phyloP scores from a whole-genome alignment of 345 rosid genomes.

The Diplotaxis tenuifolia region DNA sequence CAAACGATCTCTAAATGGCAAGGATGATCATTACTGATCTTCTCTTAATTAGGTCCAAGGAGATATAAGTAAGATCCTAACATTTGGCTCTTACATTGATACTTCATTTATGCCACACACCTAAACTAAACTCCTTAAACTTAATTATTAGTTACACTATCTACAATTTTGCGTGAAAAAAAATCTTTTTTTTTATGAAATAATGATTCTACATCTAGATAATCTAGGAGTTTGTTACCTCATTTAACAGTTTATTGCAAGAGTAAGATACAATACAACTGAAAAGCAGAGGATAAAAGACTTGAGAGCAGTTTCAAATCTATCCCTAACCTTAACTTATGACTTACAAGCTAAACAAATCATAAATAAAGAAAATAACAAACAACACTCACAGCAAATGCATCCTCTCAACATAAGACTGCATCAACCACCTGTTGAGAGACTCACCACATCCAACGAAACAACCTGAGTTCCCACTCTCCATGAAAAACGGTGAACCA shows the following conservation, averaged over 20 bases:
- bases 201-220: not conserved
- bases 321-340: conserved; percentile 18
- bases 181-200: not conserved
- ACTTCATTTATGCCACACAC: not conserved
- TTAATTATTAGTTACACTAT: no score
- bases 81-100: not conserved
- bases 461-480: conserved; percentile 85
- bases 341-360: conserved; percentile 9
- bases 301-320: conserved; percentile 1
- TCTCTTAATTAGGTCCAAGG: not conserved
- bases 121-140: not conserved
- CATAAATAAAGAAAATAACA: conserved; percentile 3
- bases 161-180: no score
- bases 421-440: conserved; percentile 67
- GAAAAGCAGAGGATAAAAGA: not conserved
- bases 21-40: not conserved
- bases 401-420: conserved; percentile 88
- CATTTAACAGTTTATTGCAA: conserved; percentile 15
- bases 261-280: conserved; percentile 18
- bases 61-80: not conserved
- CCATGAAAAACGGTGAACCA: conserved; percentile 73
- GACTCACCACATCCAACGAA: conserved; percentile 88
- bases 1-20: not conserved
- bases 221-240: not conserved
- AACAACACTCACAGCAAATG: conserved; percentile 55